phyloP scores from a whole-genome alignment of 2,329 filamentous ascomycete genomes.

The Neurospora sp. region DNA sequence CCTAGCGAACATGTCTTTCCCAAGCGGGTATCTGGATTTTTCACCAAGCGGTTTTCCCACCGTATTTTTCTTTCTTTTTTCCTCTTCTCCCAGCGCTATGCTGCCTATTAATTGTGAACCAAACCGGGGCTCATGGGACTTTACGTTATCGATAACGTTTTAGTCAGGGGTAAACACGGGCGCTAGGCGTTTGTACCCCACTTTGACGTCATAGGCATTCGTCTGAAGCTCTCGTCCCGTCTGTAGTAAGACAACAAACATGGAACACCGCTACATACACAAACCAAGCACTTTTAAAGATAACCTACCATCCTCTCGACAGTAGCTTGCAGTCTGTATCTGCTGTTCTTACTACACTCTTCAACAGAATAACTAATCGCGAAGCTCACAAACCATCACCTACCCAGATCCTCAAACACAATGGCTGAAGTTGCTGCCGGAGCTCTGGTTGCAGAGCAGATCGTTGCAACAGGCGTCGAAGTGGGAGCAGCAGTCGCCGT shows the following conservation, averaged over 20 bases:
- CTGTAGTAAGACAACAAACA: background rate
- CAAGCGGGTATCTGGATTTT: background rate
- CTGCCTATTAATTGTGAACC: background rate
- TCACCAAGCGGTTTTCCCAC: background rate
- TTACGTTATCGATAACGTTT: background rate
- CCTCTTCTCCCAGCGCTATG: background rate
- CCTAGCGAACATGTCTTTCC: background rate
- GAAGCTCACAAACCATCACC: background rate
- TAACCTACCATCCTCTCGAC: background rate
- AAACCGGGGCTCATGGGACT: background rate
- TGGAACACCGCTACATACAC: background rate
- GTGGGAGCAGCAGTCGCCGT: constrained; percentile 32
- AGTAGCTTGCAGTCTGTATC: background rate
- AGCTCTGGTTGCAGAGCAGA: constrained; percentile 29
- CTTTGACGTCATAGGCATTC: background rate
- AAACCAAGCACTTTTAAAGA: background rate
- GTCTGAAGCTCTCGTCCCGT: background rate
- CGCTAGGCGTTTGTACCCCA: background rate
- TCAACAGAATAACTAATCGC: background rate
- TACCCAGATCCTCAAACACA: background rate
- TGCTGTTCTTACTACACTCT: background rate
- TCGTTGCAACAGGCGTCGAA: constrained; percentile 29
- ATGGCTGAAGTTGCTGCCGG: constrained; percentile 31
- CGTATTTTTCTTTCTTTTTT: background rate
- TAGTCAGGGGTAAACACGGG: background rate